These are phyloP conservation scores for Hyaloraphidium curvatum DNA, from an alignment of 192 early-diverging fungal genomes.

Conservation along the genomic window DNA sequence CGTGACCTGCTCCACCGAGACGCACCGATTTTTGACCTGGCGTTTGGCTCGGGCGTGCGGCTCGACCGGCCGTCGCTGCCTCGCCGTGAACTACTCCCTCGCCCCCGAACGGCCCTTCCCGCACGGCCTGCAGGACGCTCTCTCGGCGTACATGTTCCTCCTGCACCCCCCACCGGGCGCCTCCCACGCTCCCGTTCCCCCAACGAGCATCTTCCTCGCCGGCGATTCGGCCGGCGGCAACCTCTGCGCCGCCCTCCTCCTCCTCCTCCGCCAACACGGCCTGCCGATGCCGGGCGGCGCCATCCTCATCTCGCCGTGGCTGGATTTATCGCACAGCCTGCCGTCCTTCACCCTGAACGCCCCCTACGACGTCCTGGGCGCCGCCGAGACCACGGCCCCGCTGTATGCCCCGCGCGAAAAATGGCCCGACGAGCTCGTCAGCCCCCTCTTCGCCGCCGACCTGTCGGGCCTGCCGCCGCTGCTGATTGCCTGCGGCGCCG, in stretches of 20 bases:
- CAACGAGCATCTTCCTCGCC: background rate
- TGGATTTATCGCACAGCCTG: background rate
- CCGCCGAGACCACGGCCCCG: background rate
- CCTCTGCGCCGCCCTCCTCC: conserved; percentile 23
- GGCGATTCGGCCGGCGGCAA: conserved; percentile 26
- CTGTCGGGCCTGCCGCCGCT: conserved; percentile 1
- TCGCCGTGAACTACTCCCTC: conserved; percentile 45
- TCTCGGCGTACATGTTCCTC: conserved; percentile 52
- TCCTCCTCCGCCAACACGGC: background rate
- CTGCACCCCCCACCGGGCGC: conserved; percentile 15
- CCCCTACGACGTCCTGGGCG: background rate
- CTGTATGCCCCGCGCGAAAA: no score
- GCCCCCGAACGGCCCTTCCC: conserved; percentile 68
- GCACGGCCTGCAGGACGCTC: conserved; percentile 54
- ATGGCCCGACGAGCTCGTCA: background rate
- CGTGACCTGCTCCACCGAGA: background rate
- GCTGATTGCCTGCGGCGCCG: background rate
- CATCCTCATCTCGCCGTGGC: background rate
- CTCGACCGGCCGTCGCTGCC: background rate
- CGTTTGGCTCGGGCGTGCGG: background rate
- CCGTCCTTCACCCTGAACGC: background rate
- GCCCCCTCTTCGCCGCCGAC: background rate
- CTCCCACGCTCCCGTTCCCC: background rate
- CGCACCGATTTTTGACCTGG: background rate
- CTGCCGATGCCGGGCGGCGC: background rate